phyloP scores from a whole-genome alignment of 2,329 filamentous ascomycete genomes.

The Ophiostoma sp. region DNA sequence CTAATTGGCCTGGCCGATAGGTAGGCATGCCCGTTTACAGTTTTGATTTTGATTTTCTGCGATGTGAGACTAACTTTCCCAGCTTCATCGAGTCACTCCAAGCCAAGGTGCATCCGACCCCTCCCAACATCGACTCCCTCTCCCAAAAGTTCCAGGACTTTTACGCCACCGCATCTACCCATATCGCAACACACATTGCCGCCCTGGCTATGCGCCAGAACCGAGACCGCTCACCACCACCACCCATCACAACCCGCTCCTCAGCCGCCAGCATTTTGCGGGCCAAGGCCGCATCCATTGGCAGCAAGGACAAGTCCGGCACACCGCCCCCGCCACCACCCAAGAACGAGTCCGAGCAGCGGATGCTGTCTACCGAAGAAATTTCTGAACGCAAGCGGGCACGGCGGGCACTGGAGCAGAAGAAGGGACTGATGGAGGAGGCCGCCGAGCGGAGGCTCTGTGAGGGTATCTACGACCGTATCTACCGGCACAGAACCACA shows the following conservation, averaged over 20 bases:
- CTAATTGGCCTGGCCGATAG: slow-evolving; percentile 86
- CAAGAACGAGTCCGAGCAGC: slow-evolving; percentile 59
- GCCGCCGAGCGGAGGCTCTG: slow-evolving; percentile 85
- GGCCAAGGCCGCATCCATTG: slow-evolving; percentile 56
- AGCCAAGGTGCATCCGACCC: slow-evolving; percentile 81
- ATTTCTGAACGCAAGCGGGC: slow-evolving; percentile 77
- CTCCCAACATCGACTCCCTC: slow-evolving; percentile 78
- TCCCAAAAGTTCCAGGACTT: slow-evolving; percentile 93
- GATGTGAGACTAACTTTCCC: background rate
- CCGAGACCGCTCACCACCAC: slow-evolving; percentile 61
- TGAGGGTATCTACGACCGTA: slow-evolving; percentile 79
- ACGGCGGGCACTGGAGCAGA: slow-evolving; percentile 74
- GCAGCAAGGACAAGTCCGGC: slow-evolving; percentile 52
- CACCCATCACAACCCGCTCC: slow-evolving; percentile 55
- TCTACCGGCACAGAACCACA: slow-evolving; percentile 88
- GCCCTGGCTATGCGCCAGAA: slow-evolving; percentile 73
- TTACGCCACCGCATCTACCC: slow-evolving; percentile 75
- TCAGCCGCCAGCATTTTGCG: slow-evolving; percentile 59
- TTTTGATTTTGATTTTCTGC: background rate
- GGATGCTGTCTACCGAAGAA: slow-evolving; percentile 89
- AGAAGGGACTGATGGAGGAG: slow-evolving; percentile 78
- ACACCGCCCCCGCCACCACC: slow-evolving; percentile 33
- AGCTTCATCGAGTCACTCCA: slow-evolving; percentile 90
- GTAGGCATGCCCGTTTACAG: slow-evolving; percentile 47
- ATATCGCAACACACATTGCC: slow-evolving; percentile 85